Conservation (phyloP, 139 green algal genomes). For the Micractinium sp. region DNA sequence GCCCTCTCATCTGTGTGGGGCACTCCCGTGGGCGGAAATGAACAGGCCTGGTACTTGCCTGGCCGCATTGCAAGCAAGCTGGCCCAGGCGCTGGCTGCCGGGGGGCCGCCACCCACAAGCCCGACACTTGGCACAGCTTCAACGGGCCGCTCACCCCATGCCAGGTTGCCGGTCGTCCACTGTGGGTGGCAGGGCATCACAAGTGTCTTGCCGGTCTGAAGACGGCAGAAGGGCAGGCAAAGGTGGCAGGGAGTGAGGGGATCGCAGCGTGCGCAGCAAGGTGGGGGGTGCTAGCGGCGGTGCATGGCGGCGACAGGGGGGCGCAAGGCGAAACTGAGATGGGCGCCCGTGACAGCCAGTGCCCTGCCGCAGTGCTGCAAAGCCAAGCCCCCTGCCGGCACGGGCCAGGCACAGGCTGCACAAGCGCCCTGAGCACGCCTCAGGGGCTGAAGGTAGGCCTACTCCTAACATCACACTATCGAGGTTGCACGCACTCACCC, state of each 20-base stretch:
- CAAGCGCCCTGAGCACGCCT: neutral
- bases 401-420: neutral
- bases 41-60: neutral
- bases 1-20: neutral
- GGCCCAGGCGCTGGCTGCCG: no score
- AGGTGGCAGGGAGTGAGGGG: no score
- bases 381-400: no score
- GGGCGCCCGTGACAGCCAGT: no score
- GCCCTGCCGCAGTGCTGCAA: no score
- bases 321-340: no score
- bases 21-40: no score
- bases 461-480: neutral
- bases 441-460: no score
- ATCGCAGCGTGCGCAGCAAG: no score
- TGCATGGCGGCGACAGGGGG: no score
- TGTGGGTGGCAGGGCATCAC: neutral
- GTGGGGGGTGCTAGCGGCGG: no score
- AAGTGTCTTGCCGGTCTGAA: neutral
- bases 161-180: neutral
- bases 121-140: neutral
- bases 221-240: no score
- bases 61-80: neutral
- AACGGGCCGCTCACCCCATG: neutral
- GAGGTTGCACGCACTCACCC: neutral
- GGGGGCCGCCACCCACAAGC: neutral